Percentiles rank a stretch among this genome's conserved stretches.
These are phyloP conservation scores for Mortierella sp. DNA, from an alignment of 371 early-diverging fungal species.

Conservation along the genomic window DNA sequence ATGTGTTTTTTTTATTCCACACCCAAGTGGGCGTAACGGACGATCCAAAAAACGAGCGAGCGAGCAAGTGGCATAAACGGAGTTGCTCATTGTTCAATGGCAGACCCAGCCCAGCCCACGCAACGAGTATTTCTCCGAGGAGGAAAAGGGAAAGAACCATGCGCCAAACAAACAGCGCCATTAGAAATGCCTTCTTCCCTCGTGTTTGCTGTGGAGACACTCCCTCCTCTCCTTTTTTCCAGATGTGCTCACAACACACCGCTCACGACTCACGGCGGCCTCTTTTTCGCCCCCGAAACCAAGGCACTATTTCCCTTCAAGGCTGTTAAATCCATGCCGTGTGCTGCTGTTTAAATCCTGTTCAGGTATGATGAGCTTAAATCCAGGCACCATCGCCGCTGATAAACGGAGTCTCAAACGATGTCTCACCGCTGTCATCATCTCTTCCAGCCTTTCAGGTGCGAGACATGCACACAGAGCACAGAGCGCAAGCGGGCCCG, in stretches of 20 bases:
- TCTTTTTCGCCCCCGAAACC: too few relatives aligned
- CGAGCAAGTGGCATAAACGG: too few relatives aligned
- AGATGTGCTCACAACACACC: background rate
- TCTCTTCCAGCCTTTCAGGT: too few relatives aligned
- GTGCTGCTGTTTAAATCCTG: too few relatives aligned
- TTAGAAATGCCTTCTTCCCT: too few relatives aligned
- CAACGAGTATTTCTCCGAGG: background rate
- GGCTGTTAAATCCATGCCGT: background rate
- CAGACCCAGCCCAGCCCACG: background rate
- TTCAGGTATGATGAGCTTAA: background rate
- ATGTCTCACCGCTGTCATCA: background rate
- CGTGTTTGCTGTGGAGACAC: background rate
- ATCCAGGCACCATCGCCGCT: background rate
- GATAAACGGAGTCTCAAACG: too few relatives aligned
- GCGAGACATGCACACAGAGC: too few relatives aligned
- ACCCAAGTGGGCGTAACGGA: background rate
- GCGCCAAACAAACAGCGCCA: background rate
- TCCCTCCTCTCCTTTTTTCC: background rate
- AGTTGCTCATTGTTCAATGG: background rate
- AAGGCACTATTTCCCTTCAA: background rate
- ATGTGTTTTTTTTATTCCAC: background rate
- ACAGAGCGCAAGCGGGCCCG: too few relatives aligned
- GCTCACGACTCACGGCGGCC: too few relatives aligned
- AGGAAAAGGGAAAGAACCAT: background rate
- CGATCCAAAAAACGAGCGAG: background rate